Conservation (phyloP, 108 stramenopile species). For the Cyclotella sp. region DNA sequence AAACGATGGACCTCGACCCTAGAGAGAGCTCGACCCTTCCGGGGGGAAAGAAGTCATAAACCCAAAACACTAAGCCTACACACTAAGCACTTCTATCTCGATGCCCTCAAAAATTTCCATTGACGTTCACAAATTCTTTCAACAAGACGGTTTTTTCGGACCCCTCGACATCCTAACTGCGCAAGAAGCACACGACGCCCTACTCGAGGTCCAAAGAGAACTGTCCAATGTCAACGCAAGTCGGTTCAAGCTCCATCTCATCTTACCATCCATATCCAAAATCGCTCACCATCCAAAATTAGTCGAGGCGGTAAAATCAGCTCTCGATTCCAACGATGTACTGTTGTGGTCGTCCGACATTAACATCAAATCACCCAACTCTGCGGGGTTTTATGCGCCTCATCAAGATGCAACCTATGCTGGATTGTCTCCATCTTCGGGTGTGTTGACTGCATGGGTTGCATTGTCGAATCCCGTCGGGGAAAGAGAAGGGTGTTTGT, state of each 20-base stretch:
- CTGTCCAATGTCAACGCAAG: conserved; percentile 11
- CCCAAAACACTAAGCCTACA: too few species aligned
- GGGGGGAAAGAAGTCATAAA: too few species aligned
- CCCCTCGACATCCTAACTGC: conserved; percentile 17
- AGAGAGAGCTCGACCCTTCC: too few species aligned
- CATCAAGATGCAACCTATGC: conserved; percentile 58
- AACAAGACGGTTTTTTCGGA: conserved; percentile 21
- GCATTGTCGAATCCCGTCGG: conserved; percentile 54
- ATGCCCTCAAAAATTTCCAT: too few species aligned
- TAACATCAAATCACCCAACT: conserved; percentile 43
- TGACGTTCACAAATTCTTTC: conserved; percentile 3
- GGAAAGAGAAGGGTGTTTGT: conserved; percentile 44
- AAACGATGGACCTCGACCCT: too few species aligned
- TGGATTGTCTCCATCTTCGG: conserved; percentile 41
- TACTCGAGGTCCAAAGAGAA: conserved; percentile 26
- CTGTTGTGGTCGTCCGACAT: conserved; percentile 56
- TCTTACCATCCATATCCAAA: conserved; percentile 26
- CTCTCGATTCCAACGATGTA: conserved; percentile 11
- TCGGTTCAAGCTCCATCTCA: conserved; percentile 36
- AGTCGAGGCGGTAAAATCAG: conserved; percentile 12
- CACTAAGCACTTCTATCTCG: too few species aligned
- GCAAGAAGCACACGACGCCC: conserved; percentile 13
- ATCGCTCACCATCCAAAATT: conserved; percentile 25
- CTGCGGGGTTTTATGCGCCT: conserved; percentile 37
- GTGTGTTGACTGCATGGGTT: conserved; percentile 49